Evolutionary conservation across 2,329 filamentous ascomycete species (phyloP), one percentile per base, ranked within the genome.

Genomic region (Cladosporium sp.): DNA sequence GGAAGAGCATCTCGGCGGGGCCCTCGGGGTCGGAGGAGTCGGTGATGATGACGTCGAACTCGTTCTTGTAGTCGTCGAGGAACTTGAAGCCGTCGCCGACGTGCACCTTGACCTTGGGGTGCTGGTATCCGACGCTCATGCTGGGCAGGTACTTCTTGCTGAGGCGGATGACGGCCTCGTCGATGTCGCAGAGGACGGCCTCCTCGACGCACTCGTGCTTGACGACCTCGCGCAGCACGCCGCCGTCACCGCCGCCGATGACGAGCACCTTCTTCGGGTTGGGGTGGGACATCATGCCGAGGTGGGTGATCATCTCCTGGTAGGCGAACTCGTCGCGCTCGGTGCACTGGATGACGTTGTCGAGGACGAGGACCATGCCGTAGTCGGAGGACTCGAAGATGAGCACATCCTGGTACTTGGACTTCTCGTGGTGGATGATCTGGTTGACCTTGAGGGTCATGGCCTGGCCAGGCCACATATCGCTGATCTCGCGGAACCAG

Each of bases 261-360:
- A 98, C 93, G 54, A 98, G 85, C 50, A 98, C 93, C 76, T 91
- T 95, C 84, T 97, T 93, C 69, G 93, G 93, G 80, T 95, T 85
- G 63, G 93, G 93, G 83, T 98, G 93, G 50, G 92, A 89, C 83
- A 95, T 93, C 86, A 98, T 89, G 75, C 90, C 93, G 63, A 98
- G 82, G 77, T 98, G 90, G 64, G 92, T 91, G 75, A 98, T 98
- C 93, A 98, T 98, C 83, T 98, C 93, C 81, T 98, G 93, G 59
- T 80, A 84, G 72, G 91, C 89, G 81, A 97, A 98, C 79, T 98
- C 93, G 70, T 98, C 90, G 61, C 92, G 86, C 83, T 98, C 93
- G 63, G 93, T 97, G 82, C 85, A 90, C 77, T 98, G 93, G 74
- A 98, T 95, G 71, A 96, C 93, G 72, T 97, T 97, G 82, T 98